Conservation (phyloP, 140 eudicot genomes). For the Ambrosia hybrid region DNA sequence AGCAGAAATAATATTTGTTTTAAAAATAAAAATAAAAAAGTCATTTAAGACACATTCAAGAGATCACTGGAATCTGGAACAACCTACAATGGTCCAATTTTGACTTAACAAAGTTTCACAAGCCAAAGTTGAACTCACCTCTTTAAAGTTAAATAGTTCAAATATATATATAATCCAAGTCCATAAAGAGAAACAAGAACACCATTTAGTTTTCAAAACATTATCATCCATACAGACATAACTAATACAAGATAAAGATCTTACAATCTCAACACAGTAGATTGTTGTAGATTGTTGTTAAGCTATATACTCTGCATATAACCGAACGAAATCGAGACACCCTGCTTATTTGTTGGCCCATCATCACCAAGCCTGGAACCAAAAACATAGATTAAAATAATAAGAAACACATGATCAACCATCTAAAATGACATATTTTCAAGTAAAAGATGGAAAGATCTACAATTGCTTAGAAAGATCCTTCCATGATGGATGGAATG, state of each 20-base stretch:
- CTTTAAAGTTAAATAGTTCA: background rate
- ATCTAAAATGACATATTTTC: constrained; percentile 32
- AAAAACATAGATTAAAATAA: constrained; percentile 4
- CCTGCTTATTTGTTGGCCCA: constrained; percentile 19
- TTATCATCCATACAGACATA: constrained; percentile 27
- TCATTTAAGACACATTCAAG: no score
- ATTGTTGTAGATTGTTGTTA: constrained; percentile 20
- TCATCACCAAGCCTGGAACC: constrained; percentile 30
- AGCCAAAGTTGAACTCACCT: background rate
- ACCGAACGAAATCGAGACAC: constrained; percentile 23
- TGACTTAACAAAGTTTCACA: background rate
- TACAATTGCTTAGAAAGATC: constrained; percentile 49
- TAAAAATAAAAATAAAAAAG: no score
- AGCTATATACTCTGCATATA: constrained; percentile 35
- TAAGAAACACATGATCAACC: background rate
- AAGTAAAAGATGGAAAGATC: constrained; percentile 23
- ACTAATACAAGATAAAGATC: constrained; percentile 30
- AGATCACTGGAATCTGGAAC: no score
- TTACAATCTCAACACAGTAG: constrained; percentile 31
- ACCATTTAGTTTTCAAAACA: constrained; percentile 16
- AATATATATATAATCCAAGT: background rate
- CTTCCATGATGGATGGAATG: constrained; percentile 50
- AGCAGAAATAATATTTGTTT: no score
- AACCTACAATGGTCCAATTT: no score
- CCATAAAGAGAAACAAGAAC: background rate